A percentile compares a stretch with the other conserved stretches of the same genome.
phyloP scores from a whole-genome alignment of 1,139 yeast genomes.

The Diutina sp. region DNA sequence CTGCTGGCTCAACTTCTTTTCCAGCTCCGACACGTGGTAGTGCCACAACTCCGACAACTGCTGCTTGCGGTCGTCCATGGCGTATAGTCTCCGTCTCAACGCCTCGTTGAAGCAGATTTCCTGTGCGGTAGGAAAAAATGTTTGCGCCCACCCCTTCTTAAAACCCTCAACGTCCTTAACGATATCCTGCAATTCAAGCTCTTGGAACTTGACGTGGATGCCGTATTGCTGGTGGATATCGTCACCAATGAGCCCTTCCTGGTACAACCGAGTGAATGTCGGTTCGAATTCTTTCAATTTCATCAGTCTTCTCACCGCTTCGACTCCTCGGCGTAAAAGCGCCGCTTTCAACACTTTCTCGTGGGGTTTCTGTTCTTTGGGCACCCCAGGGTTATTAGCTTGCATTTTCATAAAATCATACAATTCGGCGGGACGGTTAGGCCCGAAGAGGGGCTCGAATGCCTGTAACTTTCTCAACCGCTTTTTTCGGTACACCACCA shows the following conservation, averaged over 20 bases:
- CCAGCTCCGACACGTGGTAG: slow-evolving; percentile 11
- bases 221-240: slow-evolving; percentile 72
- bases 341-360: slow-evolving; percentile 82
- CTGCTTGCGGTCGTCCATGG: slow-evolving; percentile 45
- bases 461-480: slow-evolving; percentile 38
- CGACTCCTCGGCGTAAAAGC: slow-evolving; percentile 59
- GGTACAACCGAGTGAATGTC: slow-evolving; percentile 57
- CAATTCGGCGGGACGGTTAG: slow-evolving; percentile 52
- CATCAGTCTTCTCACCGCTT: slow-evolving; percentile 55
- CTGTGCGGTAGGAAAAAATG: slow-evolving; percentile 67
- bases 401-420: slow-evolving; percentile 46
- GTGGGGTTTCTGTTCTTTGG: slow-evolving; percentile 45
- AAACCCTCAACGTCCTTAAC: slow-evolving; percentile 63
- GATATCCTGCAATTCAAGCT: slow-evolving; percentile 67
- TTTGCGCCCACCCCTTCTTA: slow-evolving; percentile 72
- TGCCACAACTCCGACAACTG: slow-evolving; percentile 41
- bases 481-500: slow-evolving; percentile 54
- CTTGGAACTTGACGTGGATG: slow-evolving; percentile 66
- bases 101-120: slow-evolving; percentile 92
- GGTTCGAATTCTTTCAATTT: slow-evolving; percentile 65
- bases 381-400: slow-evolving; percentile 23
- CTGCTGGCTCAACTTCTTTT: slow-evolving; percentile 8
- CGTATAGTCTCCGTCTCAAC: slow-evolving; percentile 60
- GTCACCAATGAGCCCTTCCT: slow-evolving; percentile 85
- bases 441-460: slow-evolving; percentile 61